Percentiles rank a stretch among this genome's conserved stretches.
Evolutionary conservation across 1,139 yeast species (phyloP).

Genomic region (Saccharomyces hybrid): DNA sequence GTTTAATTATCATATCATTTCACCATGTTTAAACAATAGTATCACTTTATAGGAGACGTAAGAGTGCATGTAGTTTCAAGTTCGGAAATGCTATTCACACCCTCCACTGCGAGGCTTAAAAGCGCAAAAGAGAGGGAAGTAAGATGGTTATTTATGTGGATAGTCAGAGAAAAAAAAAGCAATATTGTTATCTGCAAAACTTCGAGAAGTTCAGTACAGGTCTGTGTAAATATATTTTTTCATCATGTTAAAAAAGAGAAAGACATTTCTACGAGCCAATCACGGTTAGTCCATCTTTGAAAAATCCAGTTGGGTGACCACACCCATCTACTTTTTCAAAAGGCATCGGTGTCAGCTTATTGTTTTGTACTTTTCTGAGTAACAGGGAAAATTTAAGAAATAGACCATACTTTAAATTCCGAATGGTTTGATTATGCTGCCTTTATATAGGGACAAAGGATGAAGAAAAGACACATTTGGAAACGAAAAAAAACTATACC

Average conservation of each 20-base stretch:
- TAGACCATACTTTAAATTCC: no score
- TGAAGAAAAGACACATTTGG: neutral
- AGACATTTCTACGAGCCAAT: neutral
- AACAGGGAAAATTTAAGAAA: no score
- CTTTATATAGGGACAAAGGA: neutral
- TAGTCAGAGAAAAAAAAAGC: slow-evolving; percentile 31
- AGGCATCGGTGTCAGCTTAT: neutral
- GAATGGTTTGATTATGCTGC: neutral
- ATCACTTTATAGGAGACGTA: no score
- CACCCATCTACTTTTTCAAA: neutral
- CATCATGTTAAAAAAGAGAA: slow-evolving; percentile 31
- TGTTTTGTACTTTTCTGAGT: no score
- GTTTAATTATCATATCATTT: neutral
- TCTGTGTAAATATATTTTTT: slow-evolving; percentile 37
- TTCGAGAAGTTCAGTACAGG: slow-evolving; percentile 37
- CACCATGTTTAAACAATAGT: neutral
- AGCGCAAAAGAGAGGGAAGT: neutral
- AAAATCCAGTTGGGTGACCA: neutral
- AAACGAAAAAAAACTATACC: neutral
- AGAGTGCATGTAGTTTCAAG: no score
- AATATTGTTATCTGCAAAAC: slow-evolving; percentile 32
- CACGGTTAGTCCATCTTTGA: neutral
- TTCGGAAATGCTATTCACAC: no score
- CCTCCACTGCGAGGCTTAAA: neutral
- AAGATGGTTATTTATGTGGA: neutral